These are phyloP conservation scores for Cercospora beticola DNA, from an alignment of 2,329 filamentous ascomycete genomes.

Conservation along the genomic window DNA sequence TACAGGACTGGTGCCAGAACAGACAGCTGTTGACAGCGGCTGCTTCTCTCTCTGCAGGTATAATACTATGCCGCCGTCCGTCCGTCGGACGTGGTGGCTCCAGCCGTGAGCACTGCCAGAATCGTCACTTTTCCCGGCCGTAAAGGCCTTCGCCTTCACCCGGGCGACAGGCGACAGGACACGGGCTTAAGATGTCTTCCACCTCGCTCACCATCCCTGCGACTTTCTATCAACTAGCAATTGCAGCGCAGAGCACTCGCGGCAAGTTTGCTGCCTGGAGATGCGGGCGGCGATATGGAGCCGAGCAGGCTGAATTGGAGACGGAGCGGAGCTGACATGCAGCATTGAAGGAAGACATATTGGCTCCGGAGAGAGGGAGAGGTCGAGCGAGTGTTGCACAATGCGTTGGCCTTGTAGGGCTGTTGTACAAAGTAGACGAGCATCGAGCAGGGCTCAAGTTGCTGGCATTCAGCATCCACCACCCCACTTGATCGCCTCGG, in stretches of 20 bases:
- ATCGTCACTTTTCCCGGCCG: background rate
- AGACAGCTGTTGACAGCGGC: background rate
- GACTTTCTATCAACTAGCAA: too few species aligned
- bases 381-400: background rate
- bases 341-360: background rate
- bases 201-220: too few species aligned
- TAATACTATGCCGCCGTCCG: background rate
- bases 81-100: background rate
- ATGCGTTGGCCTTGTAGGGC: background rate
- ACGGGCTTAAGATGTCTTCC: too few species aligned
- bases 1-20: background rate
- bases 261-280: too few species aligned
- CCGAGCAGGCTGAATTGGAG: too few species aligned
- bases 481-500: constrained; percentile 1
- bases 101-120: background rate
- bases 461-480: background rate
- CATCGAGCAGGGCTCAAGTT: background rate
- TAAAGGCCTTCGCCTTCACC: background rate
- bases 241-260: too few species aligned
- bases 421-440: background rate
- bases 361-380: background rate
- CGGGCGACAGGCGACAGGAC: too few species aligned
- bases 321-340: background rate
- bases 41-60: background rate
- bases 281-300: too few species aligned